Percentiles rank a stretch among this genome's conserved stretches.
phyloP scores from a whole-genome alignment of 345 rosid genomes.

The Moricandia arvensis region DNA sequence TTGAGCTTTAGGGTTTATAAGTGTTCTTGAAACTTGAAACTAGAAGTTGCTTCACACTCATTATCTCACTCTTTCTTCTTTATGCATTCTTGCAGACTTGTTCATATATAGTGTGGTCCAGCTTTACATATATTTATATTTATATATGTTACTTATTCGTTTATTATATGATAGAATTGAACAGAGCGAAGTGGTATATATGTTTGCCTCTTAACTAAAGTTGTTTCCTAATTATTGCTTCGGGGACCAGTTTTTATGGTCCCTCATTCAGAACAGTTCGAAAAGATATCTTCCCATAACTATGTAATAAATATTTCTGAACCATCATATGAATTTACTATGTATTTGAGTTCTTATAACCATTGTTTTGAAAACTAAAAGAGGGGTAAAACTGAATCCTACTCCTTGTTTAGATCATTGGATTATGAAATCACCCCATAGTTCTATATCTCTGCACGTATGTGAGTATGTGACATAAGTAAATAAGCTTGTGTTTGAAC shows the following conservation, averaged over 20 bases:
- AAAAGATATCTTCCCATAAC: slow-evolving; percentile 7
- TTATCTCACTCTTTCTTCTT: slow-evolving; percentile 32
- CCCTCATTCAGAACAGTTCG: slow-evolving; percentile 15
- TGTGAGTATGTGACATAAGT: neutral
- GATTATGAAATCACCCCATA: neutral
- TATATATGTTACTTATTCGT: neutral
- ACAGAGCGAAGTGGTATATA: slow-evolving; percentile 23
- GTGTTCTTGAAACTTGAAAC: slow-evolving; percentile 39
- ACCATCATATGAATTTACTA: neutral
- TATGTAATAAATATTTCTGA: slow-evolving; percentile 2
- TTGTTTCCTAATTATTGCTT: slow-evolving; percentile 37
- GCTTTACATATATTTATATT: slow-evolving; percentile 12
- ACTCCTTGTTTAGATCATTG: neutral
- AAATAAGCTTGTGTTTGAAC: neutral
- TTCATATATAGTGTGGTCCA: slow-evolving; percentile 37
- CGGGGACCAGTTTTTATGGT: slow-evolving; percentile 28
- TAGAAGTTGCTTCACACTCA: slow-evolving; percentile 29
- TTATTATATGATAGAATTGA: slow-evolving; percentile 3
- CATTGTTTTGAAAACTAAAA: neutral
- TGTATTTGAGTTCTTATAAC: slow-evolving; percentile 7
- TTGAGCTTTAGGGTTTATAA: slow-evolving; percentile 38
- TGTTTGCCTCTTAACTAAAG: slow-evolving; percentile 40
- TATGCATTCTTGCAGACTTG: slow-evolving; percentile 33
- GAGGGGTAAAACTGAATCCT: neutral
- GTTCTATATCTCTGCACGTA: neutral